phyloP scores from a whole-genome alignment of 2,329 filamentous ascomycete genomes.

The Colletotrichum spinosum region DNA sequence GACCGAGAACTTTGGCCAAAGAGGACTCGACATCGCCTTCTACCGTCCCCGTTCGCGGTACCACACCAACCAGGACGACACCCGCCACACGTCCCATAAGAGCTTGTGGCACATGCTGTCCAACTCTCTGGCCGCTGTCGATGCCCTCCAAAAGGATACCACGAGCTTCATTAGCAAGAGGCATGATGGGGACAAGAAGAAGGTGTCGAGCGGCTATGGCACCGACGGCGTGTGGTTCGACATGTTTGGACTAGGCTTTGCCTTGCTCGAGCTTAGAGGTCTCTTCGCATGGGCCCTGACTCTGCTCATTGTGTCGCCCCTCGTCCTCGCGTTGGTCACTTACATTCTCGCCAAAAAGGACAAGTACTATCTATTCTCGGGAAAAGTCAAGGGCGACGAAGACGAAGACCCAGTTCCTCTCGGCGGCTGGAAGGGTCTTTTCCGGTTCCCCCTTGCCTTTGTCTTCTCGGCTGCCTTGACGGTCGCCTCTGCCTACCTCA shows the following conservation, averaged over 20 bases:
- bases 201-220: constrained; percentile 74
- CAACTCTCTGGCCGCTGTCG: constrained; percentile 79
- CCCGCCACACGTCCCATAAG: constrained; percentile 76
- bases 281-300: constrained; percentile 91
- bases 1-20: constrained; percentile 76
- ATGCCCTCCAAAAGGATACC: constrained; percentile 76
- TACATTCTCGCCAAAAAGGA: constrained; percentile 76
- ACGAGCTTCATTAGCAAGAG: constrained; percentile 74
- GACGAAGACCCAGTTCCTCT: constrained; percentile 70
- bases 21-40: constrained; percentile 93
- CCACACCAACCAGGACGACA: constrained; percentile 90
- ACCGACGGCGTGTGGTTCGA: constrained; percentile 92
- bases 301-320: constrained; percentile 81
- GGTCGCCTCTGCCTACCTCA: constrained; percentile 77
- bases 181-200: constrained; percentile 66
- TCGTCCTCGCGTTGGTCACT: constrained; percentile 77
- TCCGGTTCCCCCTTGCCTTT: constrained; percentile 84
- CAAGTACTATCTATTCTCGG: constrained; percentile 90
- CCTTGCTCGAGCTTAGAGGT: constrained; percentile 81
- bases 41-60: constrained; percentile 88
- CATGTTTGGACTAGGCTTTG: constrained; percentile 83
- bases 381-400: constrained; percentile 65
- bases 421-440: constrained; percentile 84
- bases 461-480: constrained; percentile 75
- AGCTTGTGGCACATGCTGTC: constrained; percentile 97